Percentiles rank a stretch among this genome's conserved stretches.
Conservation (phyloP, 257 asterid species). For the Forsythia viridissima region DNA sequence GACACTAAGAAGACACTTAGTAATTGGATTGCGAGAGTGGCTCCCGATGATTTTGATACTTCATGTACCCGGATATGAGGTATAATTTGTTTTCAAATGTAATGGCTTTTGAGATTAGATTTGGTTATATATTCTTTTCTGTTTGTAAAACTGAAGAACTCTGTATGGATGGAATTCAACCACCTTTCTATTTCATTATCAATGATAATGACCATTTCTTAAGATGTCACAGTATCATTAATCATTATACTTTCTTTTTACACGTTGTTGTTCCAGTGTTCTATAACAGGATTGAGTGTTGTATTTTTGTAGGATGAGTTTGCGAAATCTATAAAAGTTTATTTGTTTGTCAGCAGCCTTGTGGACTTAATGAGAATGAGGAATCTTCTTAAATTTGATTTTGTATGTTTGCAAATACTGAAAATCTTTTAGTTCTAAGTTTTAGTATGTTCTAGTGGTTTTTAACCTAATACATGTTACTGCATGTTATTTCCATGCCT, state of each 20-base stretch:
- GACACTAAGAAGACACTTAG: conserved; percentile 89
- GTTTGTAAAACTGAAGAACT: conserved; percentile 15
- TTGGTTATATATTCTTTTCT: conserved; percentile 20
- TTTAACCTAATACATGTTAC: background rate
- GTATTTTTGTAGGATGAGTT: background rate
- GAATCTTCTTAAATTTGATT: background rate
- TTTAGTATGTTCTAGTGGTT: background rate
- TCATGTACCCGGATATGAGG: conserved; percentile 85
- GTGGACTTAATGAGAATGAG: background rate
- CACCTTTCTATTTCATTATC: background rate
- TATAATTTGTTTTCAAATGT: conserved; percentile 22
- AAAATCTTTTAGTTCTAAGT: background rate
- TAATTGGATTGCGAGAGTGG: conserved; percentile 95
- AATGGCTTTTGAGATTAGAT: conserved; percentile 21
- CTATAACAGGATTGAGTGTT: background rate
- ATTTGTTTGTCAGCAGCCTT: background rate
- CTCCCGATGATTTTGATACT: conserved; percentile 94
- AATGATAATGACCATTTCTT: conserved; percentile 6
- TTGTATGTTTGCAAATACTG: background rate
- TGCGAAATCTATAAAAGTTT: too few species aligned
- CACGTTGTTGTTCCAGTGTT: background rate
- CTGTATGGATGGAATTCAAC: background rate
- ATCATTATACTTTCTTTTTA: background rate
- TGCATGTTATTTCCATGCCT: background rate
- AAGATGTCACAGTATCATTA: background rate